phyloP scores from a whole-genome alignment of 148 eudicot genomes.

The Amaranthus hypochondriacus region DNA sequence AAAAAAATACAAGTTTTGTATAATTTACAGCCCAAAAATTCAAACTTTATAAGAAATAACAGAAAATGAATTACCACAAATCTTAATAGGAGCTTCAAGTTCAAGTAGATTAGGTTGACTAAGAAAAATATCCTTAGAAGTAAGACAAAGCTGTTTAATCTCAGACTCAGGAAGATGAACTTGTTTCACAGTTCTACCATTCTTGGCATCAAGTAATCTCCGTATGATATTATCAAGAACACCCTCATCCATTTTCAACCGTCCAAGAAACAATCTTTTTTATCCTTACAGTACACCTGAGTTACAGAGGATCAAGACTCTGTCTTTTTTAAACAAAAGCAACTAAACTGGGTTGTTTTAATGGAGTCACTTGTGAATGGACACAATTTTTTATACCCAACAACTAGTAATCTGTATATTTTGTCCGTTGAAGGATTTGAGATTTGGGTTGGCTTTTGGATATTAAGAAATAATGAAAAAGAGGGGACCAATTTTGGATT shows the following conservation, averaged over 20 bases:
- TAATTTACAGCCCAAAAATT: not conserved
- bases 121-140: slow-evolving; percentile 62
- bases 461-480: no score
- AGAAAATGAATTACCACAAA: slow-evolving; percentile 45
- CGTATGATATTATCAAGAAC: slow-evolving; percentile 48
- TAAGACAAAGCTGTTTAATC: slow-evolving; percentile 58
- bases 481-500: no score
- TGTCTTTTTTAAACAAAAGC: not conserved
- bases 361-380: not conserved
- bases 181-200: slow-evolving; percentile 52
- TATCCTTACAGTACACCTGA: not conserved
- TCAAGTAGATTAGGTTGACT: slow-evolving; percentile 84
- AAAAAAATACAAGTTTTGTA: not conserved
- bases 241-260: slow-evolving; percentile 52
- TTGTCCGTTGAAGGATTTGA: no score
- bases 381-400: not conserved
- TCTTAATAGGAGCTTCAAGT: slow-evolving; percentile 88
- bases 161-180: slow-evolving; percentile 60
- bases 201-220: slow-evolving; percentile 53
- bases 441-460: not conserved
- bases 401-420: not conserved
- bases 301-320: slow-evolving; percentile 4
- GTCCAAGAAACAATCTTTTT: not conserved
- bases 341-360: not conserved
- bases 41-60: not conserved